phyloP scores from a whole-genome alignment of 1,284 basidiomycete species.

The Tylopilus sp. region DNA sequence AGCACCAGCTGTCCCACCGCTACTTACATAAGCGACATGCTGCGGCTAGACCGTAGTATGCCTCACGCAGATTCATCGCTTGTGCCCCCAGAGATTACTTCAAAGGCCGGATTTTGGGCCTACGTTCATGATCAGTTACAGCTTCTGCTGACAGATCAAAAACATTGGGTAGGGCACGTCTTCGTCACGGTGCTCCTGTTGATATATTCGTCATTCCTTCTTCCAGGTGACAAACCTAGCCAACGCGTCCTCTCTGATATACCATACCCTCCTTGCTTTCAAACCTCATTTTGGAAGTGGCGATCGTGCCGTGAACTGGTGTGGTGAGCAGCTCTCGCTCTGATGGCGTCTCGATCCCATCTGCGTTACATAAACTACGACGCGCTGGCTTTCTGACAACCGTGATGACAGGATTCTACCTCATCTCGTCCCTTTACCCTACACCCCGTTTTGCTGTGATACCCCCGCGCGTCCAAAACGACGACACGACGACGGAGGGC shows the following conservation, averaged over 20 bases:
- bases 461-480: neutral
- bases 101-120: constrained; percentile 73
- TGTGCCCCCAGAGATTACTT: constrained; percentile 62
- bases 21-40: constrained; percentile 19
- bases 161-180: constrained; percentile 63
- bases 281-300: constrained; percentile 60
- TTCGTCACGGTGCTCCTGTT: neutral
- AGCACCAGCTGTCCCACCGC: neutral
- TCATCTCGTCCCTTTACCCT: constrained; percentile 64
- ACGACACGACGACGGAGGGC: neutral
- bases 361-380: no score
- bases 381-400: constrained; percentile 11
- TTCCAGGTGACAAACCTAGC: constrained; percentile 79
- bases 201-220: neutral
- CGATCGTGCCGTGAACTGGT: constrained; percentile 79
- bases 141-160: constrained; percentile 60
- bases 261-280: constrained; percentile 69
- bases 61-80: constrained; percentile 80
- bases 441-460: constrained; percentile 33
- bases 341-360: neutral
- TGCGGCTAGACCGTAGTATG: constrained; percentile 42
- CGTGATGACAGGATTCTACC: constrained; percentile 69
- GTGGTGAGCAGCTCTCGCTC: constrained; percentile 52
- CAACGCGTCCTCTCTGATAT: constrained; percentile 78
- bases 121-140: constrained; percentile 66